A percentile compares a stretch with the other conserved stretches of the same genome.
Evolutionary conservation across 345 rosid species (phyloP).

Genomic region (Mallotus nudiflorus): DNA sequence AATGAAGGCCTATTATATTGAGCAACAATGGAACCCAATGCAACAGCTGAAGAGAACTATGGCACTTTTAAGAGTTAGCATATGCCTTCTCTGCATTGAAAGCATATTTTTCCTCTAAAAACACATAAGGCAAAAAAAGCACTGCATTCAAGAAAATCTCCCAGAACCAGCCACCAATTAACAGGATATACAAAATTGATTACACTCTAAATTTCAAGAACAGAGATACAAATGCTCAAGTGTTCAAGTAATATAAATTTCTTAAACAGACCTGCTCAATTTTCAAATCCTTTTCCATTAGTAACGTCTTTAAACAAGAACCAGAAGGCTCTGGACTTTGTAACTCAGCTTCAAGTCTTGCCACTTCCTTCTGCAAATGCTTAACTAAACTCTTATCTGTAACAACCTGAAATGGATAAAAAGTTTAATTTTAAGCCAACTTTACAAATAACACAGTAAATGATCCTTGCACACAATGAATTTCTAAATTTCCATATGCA

Average conservation of each 20-base stretch:
- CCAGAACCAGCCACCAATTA: neutral
- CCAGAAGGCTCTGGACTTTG: slow-evolving; percentile 72
- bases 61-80: neutral
- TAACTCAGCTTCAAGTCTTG: slow-evolving; percentile 89
- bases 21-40: neutral
- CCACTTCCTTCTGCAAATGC: slow-evolving; percentile 87
- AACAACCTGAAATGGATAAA: slow-evolving; percentile 53
- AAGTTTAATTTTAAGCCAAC: neutral
- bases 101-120: no score
- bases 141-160: neutral
- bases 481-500: neutral
- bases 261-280: slow-evolving; percentile 64
- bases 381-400: slow-evolving; percentile 73
- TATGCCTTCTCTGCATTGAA: neutral
- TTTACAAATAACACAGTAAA: neutral
- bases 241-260: no score
- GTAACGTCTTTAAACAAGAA: slow-evolving; percentile 55
- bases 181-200: neutral
- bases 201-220: neutral
- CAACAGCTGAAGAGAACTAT: neutral
- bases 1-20: neutral
- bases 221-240: no score
- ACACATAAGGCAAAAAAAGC: no score
- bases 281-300: slow-evolving; percentile 68
- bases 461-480: neutral